Evolutionary conservation across 768 basidiomycete genomes (phyloP), one percentile per base, ranked within the genome.

Genomic region (Boletus rubescentipes): DNA sequence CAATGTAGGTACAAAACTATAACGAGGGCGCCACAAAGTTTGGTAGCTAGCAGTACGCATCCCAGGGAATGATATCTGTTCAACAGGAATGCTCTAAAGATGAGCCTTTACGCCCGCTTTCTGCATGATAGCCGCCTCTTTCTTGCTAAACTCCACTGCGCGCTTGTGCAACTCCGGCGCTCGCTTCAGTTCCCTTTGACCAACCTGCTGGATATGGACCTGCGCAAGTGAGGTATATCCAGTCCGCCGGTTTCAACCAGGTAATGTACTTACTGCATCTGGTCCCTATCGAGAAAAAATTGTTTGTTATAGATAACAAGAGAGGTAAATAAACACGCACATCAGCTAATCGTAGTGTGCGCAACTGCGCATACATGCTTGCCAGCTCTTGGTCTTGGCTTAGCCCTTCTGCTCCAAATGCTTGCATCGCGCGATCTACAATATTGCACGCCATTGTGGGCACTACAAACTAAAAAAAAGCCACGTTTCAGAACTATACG

Each of bases 131-230:
- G 64, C 75, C n/a, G 71, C 75, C 67, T 92, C 86, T 67, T 77
- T 88, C 73, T 76, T 76, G 69, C 79, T 81, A 41, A 79, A 65
- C 54, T 82, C 84, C 12, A 73, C 74, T 6, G 79, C 73, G 55
- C 80, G 82, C 65, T 79, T 75, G 23, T 71, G 77, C 4, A 97
- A 72, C 12, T 57, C 77, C 1, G 82, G 80, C 1, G 86, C 91
- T 23, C 92, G 85, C 73, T 82, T 89, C 59, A 98, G 76, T 72
- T 98, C 96, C 41, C 86, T 77, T 65, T 88, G 87, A 9, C 95
- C 96, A 40, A 98, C 89, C 73, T 98, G 95, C 69, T 95, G 93
- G 47, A 97, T 87, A 72, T 98, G 95, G 3, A 97, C 92, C 81
- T 91, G 71, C 38, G 72, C 58, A 18, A 56, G 41, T n/a, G 51